Conservation (phyloP, 352 stramenopile genomes). For the Ophiocytium majus region DNA sequence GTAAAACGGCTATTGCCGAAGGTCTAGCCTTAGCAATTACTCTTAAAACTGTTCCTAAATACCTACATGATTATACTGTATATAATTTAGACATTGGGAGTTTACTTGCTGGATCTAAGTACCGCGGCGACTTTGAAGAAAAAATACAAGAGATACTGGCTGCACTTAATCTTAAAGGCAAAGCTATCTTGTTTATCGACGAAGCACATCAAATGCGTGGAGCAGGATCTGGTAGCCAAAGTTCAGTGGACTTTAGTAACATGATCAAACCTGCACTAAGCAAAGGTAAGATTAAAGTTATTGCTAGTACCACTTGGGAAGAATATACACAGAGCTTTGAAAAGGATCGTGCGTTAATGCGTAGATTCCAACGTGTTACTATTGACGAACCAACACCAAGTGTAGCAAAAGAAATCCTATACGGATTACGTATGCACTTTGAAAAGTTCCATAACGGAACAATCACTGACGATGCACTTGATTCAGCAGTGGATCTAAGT, state of each 20-base stretch:
- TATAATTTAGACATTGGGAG: constrained; percentile 68
- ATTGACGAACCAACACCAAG: constrained; percentile 87
- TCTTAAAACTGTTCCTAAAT: constrained; percentile 67
- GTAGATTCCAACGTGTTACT: constrained; percentile 92
- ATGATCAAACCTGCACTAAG: constrained; percentile 88
- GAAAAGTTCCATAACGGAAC: too few species aligned
- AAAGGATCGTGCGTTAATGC: constrained; percentile 94
- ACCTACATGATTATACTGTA: constrained; percentile 70
- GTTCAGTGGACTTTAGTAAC: constrained; percentile 92
- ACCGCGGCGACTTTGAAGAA: constrained; percentile 74
- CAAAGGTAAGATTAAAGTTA: constrained; percentile 88
- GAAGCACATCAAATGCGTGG: constrained; percentile 90
- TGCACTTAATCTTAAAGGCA: constrained; percentile 66
- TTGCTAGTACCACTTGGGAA: constrained; percentile 94
- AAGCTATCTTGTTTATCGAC: constrained; percentile 97
- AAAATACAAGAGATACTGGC: constrained; percentile 69
- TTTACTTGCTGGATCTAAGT: constrained; percentile 70
- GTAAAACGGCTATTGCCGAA: constrained; percentile 80
- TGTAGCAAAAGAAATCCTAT: constrained; percentile 93
- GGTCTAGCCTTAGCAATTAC: constrained; percentile 70
- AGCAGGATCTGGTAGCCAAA: constrained; percentile 81
- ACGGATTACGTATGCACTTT: too few species aligned
- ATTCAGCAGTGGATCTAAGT: not conserved
- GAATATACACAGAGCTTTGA: constrained; percentile 87
- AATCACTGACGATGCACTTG: too few species aligned